These are phyloP conservation scores for Termitomyces sp. DNA, from an alignment of 768 basidiomycete genomes.

Conservation along the genomic window DNA sequence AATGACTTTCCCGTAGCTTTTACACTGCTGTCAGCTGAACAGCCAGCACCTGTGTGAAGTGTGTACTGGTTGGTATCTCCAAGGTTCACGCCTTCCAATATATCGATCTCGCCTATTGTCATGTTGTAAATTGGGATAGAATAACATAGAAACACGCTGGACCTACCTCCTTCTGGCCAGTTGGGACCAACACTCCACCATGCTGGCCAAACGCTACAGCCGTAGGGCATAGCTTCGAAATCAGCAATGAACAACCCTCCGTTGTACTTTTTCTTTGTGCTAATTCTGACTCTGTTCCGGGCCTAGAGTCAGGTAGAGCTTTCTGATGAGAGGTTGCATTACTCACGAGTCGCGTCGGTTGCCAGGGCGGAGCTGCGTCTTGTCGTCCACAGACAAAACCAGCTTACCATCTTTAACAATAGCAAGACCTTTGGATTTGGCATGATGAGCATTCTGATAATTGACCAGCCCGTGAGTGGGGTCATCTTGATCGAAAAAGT, in stretches of 20 bases:
- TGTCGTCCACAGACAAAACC: conserved; percentile 60
- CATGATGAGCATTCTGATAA: conserved; percentile 47
- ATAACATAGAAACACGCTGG: not conserved
- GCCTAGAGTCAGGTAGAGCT: not conserved
- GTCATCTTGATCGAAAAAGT: conserved; percentile 59
- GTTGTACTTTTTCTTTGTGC: conserved; percentile 55
- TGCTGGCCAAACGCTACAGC: conserved; percentile 64
- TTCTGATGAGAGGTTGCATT: not conserved
- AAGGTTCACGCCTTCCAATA: conserved; percentile 69
- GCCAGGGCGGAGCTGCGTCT: conserved; percentile 39
- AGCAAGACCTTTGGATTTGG: conserved; percentile 50
- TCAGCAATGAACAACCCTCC: conserved; percentile 75
- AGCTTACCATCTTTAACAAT: conserved; percentile 53
- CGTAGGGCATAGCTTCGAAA: conserved; percentile 63
- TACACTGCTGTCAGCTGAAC: conserved; percentile 25
- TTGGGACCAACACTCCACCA: conserved; percentile 46
- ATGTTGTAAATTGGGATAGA: not conserved
- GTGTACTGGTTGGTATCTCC: conserved; percentile 58
- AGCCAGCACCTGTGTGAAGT: conserved; percentile 51
- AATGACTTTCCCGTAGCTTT: conserved; percentile 22
- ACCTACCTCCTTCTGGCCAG: conserved; percentile 48
- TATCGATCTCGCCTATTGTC: conserved; percentile 56
- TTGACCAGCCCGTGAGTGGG: conserved; percentile 73
- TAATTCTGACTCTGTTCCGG: conserved; percentile 59
- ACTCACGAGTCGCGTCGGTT: conserved; percentile 54